Percentiles rank a stretch among this genome's conserved stretches.
Conservation (phyloP, 106 monocot species). For the Gastrodia elata region DNA sequence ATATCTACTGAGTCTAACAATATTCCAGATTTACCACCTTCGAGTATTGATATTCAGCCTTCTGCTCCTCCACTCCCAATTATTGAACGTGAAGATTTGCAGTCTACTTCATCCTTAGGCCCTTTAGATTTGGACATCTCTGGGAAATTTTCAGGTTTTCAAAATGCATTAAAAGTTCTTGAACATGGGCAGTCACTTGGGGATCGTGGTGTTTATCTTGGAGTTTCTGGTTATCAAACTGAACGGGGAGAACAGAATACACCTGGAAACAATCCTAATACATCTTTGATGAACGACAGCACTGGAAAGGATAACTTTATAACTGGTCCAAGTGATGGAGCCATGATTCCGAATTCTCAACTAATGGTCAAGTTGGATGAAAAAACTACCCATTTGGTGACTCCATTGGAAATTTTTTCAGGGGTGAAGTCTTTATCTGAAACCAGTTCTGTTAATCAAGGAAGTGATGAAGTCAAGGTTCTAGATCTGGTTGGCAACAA, state of each 20-base stretch:
- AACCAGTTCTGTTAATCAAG: conserved; percentile 16
- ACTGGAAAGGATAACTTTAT: conserved; percentile 27
- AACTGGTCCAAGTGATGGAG: conserved; percentile 28
- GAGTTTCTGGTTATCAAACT: conserved; percentile 22
- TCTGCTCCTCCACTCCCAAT: conserved; percentile 31
- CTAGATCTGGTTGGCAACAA: conserved; percentile 25
- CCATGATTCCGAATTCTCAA: conserved; percentile 27
- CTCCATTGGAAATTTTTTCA: conserved; percentile 77
- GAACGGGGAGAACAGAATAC: conserved; percentile 26
- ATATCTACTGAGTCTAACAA: conserved; percentile 14
- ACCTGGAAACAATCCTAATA: conserved; percentile 16
- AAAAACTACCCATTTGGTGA: conserved; percentile 65
- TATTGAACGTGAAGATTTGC: conserved; percentile 21
- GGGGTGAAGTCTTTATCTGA: conserved; percentile 47
- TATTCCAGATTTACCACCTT: conserved; percentile 14
- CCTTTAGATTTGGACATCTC: conserved; percentile 22
- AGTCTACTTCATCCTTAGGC: conserved; percentile 11
- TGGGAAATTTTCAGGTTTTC: conserved; percentile 16
- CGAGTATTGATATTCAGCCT: conserved; percentile 25
- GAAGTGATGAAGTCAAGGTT: conserved; percentile 26
- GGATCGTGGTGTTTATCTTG: conserved; percentile 25
- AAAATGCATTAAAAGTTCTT: conserved; percentile 25
- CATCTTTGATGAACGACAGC: conserved; percentile 16
- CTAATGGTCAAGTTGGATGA: conserved; percentile 20
- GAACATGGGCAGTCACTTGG: conserved; percentile 21